These are phyloP conservation scores for Neurospora intermedia DNA, from an alignment of 495 filamentous ascomycete genomes.

Conservation along the genomic window DNA sequence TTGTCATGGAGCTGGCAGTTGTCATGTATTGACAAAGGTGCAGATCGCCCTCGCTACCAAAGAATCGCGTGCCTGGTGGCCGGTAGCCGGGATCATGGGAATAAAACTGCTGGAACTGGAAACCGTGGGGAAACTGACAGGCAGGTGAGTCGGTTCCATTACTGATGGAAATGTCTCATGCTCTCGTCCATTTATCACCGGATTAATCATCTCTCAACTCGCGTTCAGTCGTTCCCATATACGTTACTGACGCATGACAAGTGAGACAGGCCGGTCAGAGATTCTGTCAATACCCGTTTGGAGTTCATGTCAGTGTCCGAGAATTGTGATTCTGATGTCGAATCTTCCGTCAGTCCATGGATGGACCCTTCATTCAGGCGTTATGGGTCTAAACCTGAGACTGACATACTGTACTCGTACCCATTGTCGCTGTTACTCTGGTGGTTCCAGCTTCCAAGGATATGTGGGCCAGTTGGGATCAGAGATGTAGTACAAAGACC, in stretches of 20 bases:
- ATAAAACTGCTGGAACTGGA: neutral
- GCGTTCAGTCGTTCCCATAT: neutral
- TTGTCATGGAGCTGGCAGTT: neutral
- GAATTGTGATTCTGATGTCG: neutral
- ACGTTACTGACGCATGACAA: neutral
- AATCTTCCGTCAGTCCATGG: neutral
- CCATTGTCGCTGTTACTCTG: neutral
- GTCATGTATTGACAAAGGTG: neutral
- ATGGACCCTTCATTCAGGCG: neutral
- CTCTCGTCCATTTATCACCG: neutral
- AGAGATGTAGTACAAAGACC: neutral
- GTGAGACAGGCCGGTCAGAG: neutral
- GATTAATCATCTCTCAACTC: neutral
- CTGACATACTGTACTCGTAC: neutral
- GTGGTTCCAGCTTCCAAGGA: neutral
- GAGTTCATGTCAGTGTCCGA: neutral
- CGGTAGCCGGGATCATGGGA: neutral
- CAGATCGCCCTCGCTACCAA: neutral
- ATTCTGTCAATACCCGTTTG: neutral
- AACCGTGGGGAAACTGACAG: neutral
- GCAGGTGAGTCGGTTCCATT: neutral
- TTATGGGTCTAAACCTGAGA: neutral
- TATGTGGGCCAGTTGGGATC: neutral
- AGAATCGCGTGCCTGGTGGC: neutral
- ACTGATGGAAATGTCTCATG: neutral